phyloP scores from a whole-genome alignment of 345 rosid genomes.

The Diplotaxis tenuifolia region DNA sequence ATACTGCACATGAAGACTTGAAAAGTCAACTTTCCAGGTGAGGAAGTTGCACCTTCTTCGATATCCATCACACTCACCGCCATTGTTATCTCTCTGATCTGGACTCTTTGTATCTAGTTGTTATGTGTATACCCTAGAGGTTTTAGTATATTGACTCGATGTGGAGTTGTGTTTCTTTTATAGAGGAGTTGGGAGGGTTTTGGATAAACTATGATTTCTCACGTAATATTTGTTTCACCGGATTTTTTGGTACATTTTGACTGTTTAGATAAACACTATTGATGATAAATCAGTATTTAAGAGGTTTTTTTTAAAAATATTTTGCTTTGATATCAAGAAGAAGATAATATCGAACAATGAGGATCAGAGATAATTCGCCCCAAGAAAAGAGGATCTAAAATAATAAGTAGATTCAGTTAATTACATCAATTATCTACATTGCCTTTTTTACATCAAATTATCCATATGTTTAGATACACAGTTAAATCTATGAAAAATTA shows the following conservation, averaged over 20 bases:
- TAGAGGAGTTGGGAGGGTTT: neutral
- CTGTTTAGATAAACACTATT: neutral
- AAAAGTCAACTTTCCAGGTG: conserved; percentile 29
- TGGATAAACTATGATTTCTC: neutral
- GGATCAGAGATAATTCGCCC: no score
- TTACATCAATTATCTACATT: no score
- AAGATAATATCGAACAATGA: neutral
- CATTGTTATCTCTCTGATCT: conserved; percentile 1
- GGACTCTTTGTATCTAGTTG: neutral
- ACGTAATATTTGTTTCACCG: neutral
- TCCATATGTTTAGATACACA: no score
- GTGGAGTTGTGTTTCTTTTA: conserved; percentile 3
- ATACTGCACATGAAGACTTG: conserved; percentile 45
- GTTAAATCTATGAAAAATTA: no score
- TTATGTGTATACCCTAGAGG: neutral
- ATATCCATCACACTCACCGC: neutral
- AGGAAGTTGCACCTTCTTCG: conserved; percentile 2
- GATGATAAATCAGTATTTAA: neutral
- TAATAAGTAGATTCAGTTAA: neutral
- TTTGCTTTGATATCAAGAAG: neutral
- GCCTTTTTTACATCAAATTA: no score
- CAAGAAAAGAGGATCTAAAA: no score
- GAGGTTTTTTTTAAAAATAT: neutral
- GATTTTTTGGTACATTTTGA: neutral
- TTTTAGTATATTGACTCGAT: neutral